Evolutionary conservation across 495 filamentous ascomycete species (phyloP).

Genomic region (Friedmanniomyces simplex): DNA sequence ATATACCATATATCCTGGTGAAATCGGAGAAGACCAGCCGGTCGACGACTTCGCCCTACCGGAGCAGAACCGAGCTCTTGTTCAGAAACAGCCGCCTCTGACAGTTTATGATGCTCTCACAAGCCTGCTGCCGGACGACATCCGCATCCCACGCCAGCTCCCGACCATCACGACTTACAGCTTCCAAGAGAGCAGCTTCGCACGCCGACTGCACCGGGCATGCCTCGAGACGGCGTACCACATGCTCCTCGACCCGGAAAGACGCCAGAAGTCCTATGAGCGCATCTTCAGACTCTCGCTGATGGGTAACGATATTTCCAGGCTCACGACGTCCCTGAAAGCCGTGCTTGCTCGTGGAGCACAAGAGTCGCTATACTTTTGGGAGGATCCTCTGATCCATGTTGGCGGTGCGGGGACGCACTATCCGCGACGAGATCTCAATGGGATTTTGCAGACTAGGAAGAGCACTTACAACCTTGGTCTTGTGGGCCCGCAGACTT

Average conservation of each 20-base stretch:
- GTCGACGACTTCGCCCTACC: not conserved
- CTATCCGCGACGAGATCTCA: slow-evolving; percentile 35
- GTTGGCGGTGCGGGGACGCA: slow-evolving; percentile 62
- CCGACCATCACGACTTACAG: slow-evolving; percentile 29
- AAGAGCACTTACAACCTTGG: slow-evolving; percentile 30
- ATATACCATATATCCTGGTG: not conserved
- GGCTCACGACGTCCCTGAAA: slow-evolving; percentile 39
- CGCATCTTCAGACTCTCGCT: slow-evolving; percentile 58
- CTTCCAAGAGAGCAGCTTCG: slow-evolving; percentile 58
- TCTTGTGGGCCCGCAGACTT: slow-evolving; percentile 25
- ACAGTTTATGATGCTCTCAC: not conserved
- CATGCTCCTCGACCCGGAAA: slow-evolving; percentile 46
- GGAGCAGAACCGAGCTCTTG: not conserved
- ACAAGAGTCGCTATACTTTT: slow-evolving; percentile 46
- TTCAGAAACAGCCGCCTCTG: not conserved
- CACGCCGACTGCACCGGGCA: slow-evolving; percentile 57
- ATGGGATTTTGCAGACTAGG: slow-evolving; percentile 21
- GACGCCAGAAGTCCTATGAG: slow-evolving; percentile 40
- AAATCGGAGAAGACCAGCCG: not conserved
- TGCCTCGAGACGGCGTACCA: slow-evolving; percentile 52
- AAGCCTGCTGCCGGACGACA: not conserved
- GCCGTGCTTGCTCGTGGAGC: slow-evolving; percentile 31
- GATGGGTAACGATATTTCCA: slow-evolving; percentile 41
- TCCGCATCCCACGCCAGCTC: not conserved
- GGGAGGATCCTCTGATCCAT: slow-evolving; percentile 52